Base-by-base conservation (phyloP, 805 yeast species). In the Komagataella pseudopastoris region DNA sequence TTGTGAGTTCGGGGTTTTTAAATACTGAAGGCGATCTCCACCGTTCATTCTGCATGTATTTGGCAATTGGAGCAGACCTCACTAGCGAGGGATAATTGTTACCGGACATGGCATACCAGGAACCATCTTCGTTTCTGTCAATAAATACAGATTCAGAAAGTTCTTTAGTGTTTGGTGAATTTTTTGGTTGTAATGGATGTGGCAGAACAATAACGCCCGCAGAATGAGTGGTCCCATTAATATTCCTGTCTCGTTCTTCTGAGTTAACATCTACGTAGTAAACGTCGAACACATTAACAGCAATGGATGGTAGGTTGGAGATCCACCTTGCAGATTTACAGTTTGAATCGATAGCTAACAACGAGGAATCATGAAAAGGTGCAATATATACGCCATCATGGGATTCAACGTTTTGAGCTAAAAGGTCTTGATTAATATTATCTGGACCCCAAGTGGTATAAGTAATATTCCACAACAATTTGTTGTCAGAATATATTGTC, bases 381-480 rank as follows among this genome's bases (percentile, higher is more conserved):
- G 91, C 82, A 55, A 91, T 80, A 56, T 85, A 85, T 2, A 88
- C 68, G 43, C 82, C 81, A 64, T 90, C 98, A 16, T 74, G 63
- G 3, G 95, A 80, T 20, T 72, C 70, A 49, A 68, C 68, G 54
- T 78, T 75, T 56, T 80, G 80, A 44, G 60, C 58, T 2, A 70
- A 71, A 46, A 79, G 63, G 53, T 70, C 74, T 12, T 63, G 69
- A 63, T 91, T 96, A 50, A 89, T 70, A 56, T 87, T 81, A 63
- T 91, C 91, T 47, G 96, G 95, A 7, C 93, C 95, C 96, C 97
- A 93, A 44, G 83, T 75, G 1, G 95, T 75, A 61, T 85, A 89
- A 0, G 90, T 81, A 16, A 93, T 86, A 59, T 88, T 86, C 93
- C 96, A 90, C 1, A 82, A 77, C 0, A 83, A 68, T 54, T 80